These are phyloP conservation scores for Ogataea allantospora DNA, from an alignment of 805 yeast species.

Conservation along the genomic window DNA sequence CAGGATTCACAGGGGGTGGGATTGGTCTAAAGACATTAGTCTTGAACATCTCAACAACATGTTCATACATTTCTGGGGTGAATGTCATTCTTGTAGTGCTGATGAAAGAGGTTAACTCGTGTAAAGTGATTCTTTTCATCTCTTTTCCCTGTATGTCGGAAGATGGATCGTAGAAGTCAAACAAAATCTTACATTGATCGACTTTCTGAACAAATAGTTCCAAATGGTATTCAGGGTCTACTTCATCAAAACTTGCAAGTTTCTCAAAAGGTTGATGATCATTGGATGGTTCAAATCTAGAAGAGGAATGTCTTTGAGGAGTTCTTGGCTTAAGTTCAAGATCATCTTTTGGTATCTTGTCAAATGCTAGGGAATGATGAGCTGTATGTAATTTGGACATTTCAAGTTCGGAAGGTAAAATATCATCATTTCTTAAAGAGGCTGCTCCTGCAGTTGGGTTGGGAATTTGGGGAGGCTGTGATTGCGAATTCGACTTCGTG, in stretches of 20 bases:
- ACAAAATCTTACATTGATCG: conserved; percentile 91
- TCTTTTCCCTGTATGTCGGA: conserved; percentile 92
- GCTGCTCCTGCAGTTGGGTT: conserved; percentile 13
- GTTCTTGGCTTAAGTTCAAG: conserved; percentile 68
- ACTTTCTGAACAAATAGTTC: conserved; percentile 82
- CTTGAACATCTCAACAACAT: conserved; percentile 86
- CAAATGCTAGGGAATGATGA: conserved; percentile 30
- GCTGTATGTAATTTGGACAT: conserved; percentile 31
- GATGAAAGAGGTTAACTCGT: conserved; percentile 86
- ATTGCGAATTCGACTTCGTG: conserved; percentile 17
- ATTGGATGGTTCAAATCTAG: conserved; percentile 80
- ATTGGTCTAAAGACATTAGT: conserved; percentile 90
- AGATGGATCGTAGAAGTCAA: conserved; percentile 92
- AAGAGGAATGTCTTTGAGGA: conserved; percentile 90
- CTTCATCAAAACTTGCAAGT: conserved; percentile 86
- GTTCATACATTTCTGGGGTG: conserved; percentile 87
- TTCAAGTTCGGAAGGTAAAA: conserved; percentile 25
- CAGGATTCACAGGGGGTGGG: conserved; percentile 97
- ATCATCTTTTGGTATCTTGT: conserved; percentile 54
- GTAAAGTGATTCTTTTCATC: conserved; percentile 79
- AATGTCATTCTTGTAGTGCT: conserved; percentile 78
- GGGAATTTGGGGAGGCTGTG: conserved; percentile 15
- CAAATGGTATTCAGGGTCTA: conserved; percentile 70
- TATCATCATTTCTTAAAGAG: conserved; percentile 11
- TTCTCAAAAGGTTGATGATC: conserved; percentile 63